These are phyloP conservation scores for Tylopilus sp. DNA, from an alignment of 768 basidiomycete genomes.

Conservation along the genomic window DNA sequence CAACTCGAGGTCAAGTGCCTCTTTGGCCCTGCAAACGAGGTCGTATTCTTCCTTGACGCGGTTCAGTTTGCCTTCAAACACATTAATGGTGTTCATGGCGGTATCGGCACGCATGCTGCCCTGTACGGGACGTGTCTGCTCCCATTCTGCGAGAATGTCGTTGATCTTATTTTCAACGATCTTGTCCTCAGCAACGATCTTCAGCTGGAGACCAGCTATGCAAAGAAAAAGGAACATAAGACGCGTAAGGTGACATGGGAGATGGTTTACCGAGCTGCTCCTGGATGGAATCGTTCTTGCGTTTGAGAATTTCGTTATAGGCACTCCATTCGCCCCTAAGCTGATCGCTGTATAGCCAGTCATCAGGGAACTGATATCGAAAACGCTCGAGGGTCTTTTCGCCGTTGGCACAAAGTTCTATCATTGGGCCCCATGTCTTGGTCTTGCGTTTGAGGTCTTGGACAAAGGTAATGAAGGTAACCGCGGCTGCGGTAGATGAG, in stretches of 20 bases:
- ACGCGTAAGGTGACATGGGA: background rate
- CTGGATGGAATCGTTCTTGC: constrained; percentile 98
- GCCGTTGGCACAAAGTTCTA: constrained; percentile 89
- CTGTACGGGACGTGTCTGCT: constrained; percentile 92
- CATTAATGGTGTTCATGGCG: constrained; percentile 93
- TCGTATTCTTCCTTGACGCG: constrained; percentile 94
- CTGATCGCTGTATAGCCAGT: constrained; percentile 99
- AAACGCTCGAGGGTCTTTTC: constrained; percentile 98
- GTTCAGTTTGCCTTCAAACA: constrained; percentile 88
- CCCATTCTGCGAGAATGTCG: constrained; percentile 91
- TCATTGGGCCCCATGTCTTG: constrained; percentile 94
- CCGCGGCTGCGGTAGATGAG: constrained; percentile 96
- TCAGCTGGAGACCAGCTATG: constrained; percentile 92
- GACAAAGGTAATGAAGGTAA: constrained; percentile 98
- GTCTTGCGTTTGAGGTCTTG: constrained; percentile 98
- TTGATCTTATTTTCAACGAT: constrained; percentile 95
- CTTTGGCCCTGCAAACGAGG: constrained; percentile 93
- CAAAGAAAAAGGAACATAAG: constrained; percentile 2
- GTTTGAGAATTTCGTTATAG: constrained; percentile 94
- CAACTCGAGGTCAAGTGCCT: constrained; percentile 91
- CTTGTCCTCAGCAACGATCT: constrained; percentile 99
- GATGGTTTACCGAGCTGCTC: constrained; percentile 84
- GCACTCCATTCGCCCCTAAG: constrained; percentile 98
- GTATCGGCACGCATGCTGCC: constrained; percentile 95
- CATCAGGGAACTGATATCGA: constrained; percentile 92